Conservation (phyloP, 805 yeast genomes). For the Yarrowia yakushimensis region DNA sequence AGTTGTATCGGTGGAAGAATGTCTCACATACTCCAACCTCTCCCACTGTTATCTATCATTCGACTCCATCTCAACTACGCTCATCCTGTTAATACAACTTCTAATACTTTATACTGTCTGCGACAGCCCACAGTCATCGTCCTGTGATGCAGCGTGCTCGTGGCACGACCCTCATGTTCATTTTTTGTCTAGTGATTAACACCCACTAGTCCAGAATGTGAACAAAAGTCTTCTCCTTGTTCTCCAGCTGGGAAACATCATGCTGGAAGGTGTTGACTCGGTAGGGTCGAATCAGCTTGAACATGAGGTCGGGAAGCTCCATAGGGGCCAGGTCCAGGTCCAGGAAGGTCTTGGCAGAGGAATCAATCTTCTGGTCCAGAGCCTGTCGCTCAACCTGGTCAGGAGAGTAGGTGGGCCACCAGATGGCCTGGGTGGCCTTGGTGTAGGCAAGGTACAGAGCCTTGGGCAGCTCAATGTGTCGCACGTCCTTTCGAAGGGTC, state of each 20-base stretch:
- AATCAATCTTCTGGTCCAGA: constrained; percentile 61
- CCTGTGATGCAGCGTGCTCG: neutral
- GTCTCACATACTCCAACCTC: too few species aligned
- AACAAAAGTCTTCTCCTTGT: constrained; percentile 34
- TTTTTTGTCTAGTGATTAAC: too few species aligned
- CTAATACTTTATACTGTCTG: neutral
- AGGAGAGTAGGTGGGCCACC: constrained; percentile 53
- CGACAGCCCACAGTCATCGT: neutral
- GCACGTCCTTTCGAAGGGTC: constrained; percentile 47
- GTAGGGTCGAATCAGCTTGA: constrained; percentile 33
- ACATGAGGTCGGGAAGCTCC: constrained; percentile 48
- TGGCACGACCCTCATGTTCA: too few species aligned
- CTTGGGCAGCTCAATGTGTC: constrained; percentile 43
- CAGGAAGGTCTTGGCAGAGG: constrained; percentile 56
- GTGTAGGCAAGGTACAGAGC: constrained; percentile 40
- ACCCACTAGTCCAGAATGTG: constrained; percentile 31
- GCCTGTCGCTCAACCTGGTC: constrained; percentile 74
- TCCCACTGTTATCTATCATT: too few species aligned
- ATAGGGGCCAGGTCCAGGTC: constrained; percentile 57
- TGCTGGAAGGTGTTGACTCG: constrained; percentile 33
- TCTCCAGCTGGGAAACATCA: constrained; percentile 34
- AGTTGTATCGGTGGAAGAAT: too few species aligned
- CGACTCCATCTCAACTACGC: too few species aligned
- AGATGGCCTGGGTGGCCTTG: constrained; percentile 40
- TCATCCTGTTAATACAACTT: neutral